Percentiles rank a stretch among this genome's conserved stretches.
These are phyloP conservation scores for Venturia carpophila DNA, from an alignment of 2,329 filamentous ascomycete genomes.

Conservation along the genomic window DNA sequence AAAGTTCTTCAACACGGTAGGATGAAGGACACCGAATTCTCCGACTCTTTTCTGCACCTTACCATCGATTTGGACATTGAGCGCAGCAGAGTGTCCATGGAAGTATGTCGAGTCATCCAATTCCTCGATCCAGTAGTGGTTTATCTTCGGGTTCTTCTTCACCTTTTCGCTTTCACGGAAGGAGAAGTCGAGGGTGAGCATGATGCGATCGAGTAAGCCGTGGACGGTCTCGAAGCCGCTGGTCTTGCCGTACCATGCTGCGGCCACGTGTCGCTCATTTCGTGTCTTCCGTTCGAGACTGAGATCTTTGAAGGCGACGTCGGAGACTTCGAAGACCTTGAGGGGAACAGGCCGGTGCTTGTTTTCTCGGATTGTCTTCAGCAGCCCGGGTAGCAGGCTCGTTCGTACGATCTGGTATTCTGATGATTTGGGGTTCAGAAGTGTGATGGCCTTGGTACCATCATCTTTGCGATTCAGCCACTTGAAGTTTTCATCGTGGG, in stretches of 20 bases:
- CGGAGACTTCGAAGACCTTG: slow-evolving; percentile 85
- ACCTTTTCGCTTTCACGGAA: slow-evolving; percentile 74
- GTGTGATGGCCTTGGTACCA: slow-evolving; percentile 69
- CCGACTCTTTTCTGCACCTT: slow-evolving; percentile 74
- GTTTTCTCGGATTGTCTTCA: slow-evolving; percentile 93
- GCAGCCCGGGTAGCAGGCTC: slow-evolving; percentile 72
- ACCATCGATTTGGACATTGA: slow-evolving; percentile 52
- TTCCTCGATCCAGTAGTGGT: slow-evolving; percentile 48
- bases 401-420: slow-evolving; percentile 94
- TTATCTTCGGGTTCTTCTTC: slow-evolving; percentile 44
- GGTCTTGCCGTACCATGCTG: slow-evolving; percentile 88
- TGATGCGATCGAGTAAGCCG: slow-evolving; percentile 81
- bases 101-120: slow-evolving; percentile 81
- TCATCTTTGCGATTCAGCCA: slow-evolving; percentile 90
- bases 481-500: slow-evolving; percentile 94
- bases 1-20: slow-evolving; percentile 86
- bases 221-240: slow-evolving; percentile 95
- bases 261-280: slow-evolving; percentile 94
- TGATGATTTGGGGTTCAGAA: slow-evolving; percentile 85
- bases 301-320: slow-evolving; percentile 86
- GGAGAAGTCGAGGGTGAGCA: slow-evolving; percentile 80
- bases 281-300: slow-evolving; percentile 73
- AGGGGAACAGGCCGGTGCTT: slow-evolving; percentile 81
- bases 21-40: slow-evolving; percentile 89
- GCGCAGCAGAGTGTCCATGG: slow-evolving; percentile 75